A percentile compares a stretch with the other conserved stretches of the same genome.
These are phyloP conservation scores for Moricandia arvensis DNA, from an alignment of 345 rosid genomes.

Conservation along the genomic window DNA sequence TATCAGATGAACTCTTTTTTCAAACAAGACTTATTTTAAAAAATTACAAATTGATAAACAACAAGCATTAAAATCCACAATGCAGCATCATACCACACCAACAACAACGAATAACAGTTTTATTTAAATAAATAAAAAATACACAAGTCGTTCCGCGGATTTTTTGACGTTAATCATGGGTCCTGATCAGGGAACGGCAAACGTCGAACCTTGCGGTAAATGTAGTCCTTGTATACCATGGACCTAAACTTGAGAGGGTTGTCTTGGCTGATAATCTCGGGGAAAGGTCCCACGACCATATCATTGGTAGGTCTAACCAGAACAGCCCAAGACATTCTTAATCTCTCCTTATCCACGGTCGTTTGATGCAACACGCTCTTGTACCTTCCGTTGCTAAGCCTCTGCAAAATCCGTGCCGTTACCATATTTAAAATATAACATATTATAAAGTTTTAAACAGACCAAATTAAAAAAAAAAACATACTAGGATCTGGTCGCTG, in stretches of 20 bases:
- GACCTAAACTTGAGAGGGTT: not conserved
- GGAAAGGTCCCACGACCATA: not conserved
- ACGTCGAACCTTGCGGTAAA: not conserved
- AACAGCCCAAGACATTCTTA: not conserved
- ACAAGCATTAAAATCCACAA: no score
- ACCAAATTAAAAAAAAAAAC: not conserved
- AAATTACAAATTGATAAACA: no score
- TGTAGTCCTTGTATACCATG: not conserved
- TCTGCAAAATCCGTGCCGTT: not conserved
- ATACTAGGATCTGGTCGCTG: not conserved
- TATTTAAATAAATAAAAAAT: no score
- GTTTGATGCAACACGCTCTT: not conserved
- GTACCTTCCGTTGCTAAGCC: not conserved
- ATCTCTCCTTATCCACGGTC: not conserved
- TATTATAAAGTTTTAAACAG: not conserved
- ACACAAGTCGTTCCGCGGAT: no score
- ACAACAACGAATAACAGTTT: no score
- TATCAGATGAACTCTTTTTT: no score
- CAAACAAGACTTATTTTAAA: no score
- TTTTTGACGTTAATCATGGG: no score
- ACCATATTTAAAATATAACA: not conserved
- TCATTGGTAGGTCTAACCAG: not conserved
- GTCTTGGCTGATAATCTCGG: not conserved
- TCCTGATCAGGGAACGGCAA: not conserved
- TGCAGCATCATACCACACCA: no score